Evolutionary conservation across 2,329 filamentous ascomycete genomes (phyloP).

Genomic region (Fusarium aywerte): DNA sequence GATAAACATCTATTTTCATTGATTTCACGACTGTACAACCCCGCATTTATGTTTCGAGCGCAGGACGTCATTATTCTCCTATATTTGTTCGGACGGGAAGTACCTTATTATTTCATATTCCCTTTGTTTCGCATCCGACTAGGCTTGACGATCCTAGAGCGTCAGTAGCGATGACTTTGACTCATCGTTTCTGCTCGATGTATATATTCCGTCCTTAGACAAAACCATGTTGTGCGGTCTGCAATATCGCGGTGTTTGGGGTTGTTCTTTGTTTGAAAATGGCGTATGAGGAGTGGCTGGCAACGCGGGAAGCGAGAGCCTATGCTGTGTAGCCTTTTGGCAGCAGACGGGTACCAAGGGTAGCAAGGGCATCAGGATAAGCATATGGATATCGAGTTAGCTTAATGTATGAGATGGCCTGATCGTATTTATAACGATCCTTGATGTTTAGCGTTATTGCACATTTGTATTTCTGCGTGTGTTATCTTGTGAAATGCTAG

Average conservation of each 20-base stretch:
- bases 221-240: constrained; percentile 16
- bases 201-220: constrained; percentile 33
- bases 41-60: constrained; percentile 44
- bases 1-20: constrained; percentile 44
- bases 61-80: constrained; percentile 49
- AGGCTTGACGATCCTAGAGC: constrained; percentile 41
- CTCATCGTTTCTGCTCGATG: constrained; percentile 22
- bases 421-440: constrained; percentile 31
- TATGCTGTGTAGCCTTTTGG: constrained; percentile 16
- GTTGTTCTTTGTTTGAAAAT: constrained; percentile 29
- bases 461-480: not conserved
- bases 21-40: constrained; percentile 46
- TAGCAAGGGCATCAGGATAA: constrained; percentile 30
- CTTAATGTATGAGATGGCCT: constrained; percentile 45
- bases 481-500: not conserved
- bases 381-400: constrained; percentile 39
- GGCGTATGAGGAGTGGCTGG: constrained; percentile 19
- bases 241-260: constrained; percentile 28
- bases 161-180: constrained; percentile 19
- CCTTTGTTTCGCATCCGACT: constrained; percentile 27
- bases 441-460: constrained; percentile 23
- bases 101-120: constrained; percentile 17
- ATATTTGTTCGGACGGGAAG: constrained; percentile 42
- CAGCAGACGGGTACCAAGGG: constrained; percentile 13
- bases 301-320: constrained; percentile 4